Percentiles rank a stretch among this genome's conserved stretches.
Conservation (phyloP, 768 basidiomycete genomes). For the Cystobasidium tubakii region DNA sequence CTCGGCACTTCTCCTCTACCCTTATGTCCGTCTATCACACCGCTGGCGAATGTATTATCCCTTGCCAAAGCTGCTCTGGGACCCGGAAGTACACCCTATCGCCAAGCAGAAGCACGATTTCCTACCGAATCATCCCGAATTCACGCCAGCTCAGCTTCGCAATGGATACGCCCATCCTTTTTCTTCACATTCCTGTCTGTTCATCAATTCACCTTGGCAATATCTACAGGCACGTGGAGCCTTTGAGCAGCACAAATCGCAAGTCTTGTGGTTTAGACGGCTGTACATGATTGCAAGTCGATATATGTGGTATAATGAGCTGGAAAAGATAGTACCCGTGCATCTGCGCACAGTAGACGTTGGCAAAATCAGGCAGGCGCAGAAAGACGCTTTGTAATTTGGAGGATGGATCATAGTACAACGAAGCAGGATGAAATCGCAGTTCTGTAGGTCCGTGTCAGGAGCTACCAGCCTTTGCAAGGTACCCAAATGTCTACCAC, state of each 20-base stretch:
- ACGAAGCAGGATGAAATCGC: too few relatives aligned
- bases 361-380: constrained; percentile 26
- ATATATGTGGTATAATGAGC: constrained; percentile 51
- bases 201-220: constrained; percentile 40
- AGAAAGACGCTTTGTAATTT: constrained; percentile 8
- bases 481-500: constrained; percentile 34
- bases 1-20: constrained; percentile 38
- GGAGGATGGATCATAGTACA: background rate
- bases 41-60: background rate
- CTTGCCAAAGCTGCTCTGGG: constrained; percentile 9
- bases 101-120: constrained; percentile 26
- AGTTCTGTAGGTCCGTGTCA: too few relatives aligned
- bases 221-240: constrained; percentile 46
- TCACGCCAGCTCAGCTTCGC: constrained; percentile 4
- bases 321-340: constrained; percentile 36
- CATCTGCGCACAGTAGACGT: constrained; percentile 25
- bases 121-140: background rate
- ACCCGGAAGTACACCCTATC: constrained; percentile 24
- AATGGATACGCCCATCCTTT: constrained; percentile 5
- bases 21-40: constrained; percentile 13
- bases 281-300: constrained; percentile 48
- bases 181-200: background rate
- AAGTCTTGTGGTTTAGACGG: constrained; percentile 51
- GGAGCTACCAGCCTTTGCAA: constrained; percentile 34
- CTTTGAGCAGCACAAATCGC: constrained; percentile 49